phyloP scores from a whole-genome alignment of 257 asterid species.

The Parsonsia alboflavescens region DNA sequence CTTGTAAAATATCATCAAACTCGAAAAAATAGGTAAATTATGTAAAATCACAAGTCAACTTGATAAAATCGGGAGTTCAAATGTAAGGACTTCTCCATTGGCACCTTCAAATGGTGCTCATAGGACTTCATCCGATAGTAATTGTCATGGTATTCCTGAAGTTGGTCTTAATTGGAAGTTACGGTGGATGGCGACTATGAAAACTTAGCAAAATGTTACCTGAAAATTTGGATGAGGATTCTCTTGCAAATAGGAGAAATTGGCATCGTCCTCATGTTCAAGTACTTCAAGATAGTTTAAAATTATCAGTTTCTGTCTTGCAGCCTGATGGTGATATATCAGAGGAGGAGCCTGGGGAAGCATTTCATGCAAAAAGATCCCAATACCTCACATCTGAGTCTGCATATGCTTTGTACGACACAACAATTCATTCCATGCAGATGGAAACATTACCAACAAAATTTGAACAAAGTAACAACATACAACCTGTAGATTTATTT shows the following conservation, averaged over 20 bases:
- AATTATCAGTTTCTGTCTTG: slow-evolving; percentile 25
- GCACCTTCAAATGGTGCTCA: slow-evolving; percentile 26
- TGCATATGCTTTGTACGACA: slow-evolving; percentile 41
- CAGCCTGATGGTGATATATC: slow-evolving; percentile 35
- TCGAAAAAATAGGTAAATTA: too few species aligned
- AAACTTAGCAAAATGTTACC: slow-evolving; percentile 16
- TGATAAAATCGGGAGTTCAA: too few species aligned
- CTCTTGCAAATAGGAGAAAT: slow-evolving; percentile 32
- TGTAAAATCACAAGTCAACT: too few species aligned
- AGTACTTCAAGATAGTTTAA: slow-evolving; percentile 32
- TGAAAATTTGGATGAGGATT: slow-evolving; percentile 28
- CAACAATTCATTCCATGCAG: slow-evolving; percentile 37
- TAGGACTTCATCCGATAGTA: slow-evolving; percentile 16
- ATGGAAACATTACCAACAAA: slow-evolving; percentile 46
- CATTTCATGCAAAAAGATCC: slow-evolving; percentile 47
- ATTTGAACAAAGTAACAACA: slow-evolving; percentile 40
- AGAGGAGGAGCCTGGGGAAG: slow-evolving; percentile 51
- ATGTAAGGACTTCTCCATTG: slow-evolving; percentile 35
- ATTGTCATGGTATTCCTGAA: slow-evolving; percentile 14
- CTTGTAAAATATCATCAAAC: too few species aligned
- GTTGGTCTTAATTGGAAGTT: slow-evolving; percentile 24
- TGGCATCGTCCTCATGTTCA: slow-evolving; percentile 31
- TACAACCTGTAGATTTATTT: slow-evolving; percentile 38
- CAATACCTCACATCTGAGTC: slow-evolving; percentile 44
- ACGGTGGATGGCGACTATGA: slow-evolving; percentile 15